phyloP scores from a whole-genome alignment of 1,284 basidiomycete genomes.

The Ganoderma resinaceum region DNA sequence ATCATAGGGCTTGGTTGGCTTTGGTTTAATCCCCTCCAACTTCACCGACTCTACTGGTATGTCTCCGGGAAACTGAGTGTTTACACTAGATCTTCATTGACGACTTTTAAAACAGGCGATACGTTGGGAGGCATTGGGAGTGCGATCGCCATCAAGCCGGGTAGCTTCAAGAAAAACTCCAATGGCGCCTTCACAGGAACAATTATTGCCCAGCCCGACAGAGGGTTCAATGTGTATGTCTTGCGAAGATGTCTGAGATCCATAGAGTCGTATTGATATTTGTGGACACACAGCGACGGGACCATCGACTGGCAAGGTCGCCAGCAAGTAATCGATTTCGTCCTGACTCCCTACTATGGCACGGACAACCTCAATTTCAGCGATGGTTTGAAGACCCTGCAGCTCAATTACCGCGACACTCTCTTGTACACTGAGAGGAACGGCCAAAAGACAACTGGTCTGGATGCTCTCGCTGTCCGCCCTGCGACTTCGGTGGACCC shows the following conservation, averaged over 20 bases:
- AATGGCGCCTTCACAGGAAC: conserved; percentile 49
- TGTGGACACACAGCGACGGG: conserved; percentile 43
- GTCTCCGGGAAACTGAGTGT: neutral
- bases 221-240: conserved; percentile 51
- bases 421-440: conserved; percentile 61
- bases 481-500: conserved; percentile 44
- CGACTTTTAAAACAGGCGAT: conserved; percentile 35
- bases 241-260: neutral
- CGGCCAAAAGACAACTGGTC: conserved; percentile 60
- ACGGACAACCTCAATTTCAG: conserved; percentile 54
- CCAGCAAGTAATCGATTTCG: conserved; percentile 64
- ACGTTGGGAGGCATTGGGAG: conserved; percentile 48
- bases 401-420: conserved; percentile 60
- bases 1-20: conserved; percentile 44
- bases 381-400: conserved; percentile 59
- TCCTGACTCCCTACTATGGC: conserved; percentile 62
- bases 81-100: neutral
- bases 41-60: conserved; percentile 45
- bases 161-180: conserved; percentile 35
- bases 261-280: neutral
- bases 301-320: conserved; percentile 69
- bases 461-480: conserved; percentile 61
- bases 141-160: conserved; percentile 43
- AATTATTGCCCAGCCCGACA: conserved; percentile 54
- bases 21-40: conserved; percentile 47